These are phyloP conservation scores for Thraustotheca clavata DNA, from an alignment of 352 stramenopile species.

Conservation along the genomic window DNA sequence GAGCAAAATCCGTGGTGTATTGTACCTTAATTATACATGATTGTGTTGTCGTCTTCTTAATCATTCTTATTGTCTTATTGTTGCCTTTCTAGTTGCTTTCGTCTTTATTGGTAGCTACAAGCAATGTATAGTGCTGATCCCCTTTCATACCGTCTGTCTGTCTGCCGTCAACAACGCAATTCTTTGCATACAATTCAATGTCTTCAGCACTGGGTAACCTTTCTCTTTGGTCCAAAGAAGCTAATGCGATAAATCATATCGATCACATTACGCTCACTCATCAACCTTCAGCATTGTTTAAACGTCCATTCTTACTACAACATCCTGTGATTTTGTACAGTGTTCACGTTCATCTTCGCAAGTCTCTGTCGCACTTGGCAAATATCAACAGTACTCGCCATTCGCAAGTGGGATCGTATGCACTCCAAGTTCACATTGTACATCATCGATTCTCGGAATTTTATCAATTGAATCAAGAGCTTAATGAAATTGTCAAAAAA, in stretches of 20 bases:
- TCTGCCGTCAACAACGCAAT: too few relatives aligned
- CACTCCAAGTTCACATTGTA: not conserved
- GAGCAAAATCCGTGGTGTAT: too few relatives aligned
- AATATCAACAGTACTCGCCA: not conserved
- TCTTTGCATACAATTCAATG: not conserved
- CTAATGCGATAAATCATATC: conserved; percentile 15
- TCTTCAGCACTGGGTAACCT: not conserved
- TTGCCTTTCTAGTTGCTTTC: not conserved
- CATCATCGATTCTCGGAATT: conserved; percentile 1
- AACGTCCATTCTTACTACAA: not conserved
- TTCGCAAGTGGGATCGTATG: not conserved
- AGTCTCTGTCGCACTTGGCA: not conserved
- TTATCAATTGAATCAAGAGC: not conserved
- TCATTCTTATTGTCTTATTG: too few relatives aligned
- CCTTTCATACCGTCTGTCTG: too few relatives aligned
- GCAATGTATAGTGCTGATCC: too few relatives aligned
- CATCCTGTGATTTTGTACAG: not conserved
- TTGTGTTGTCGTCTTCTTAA: too few relatives aligned
- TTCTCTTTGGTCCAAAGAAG: conserved; percentile 14
- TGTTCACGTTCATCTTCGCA: not conserved
- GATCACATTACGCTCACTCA: conserved; percentile 2
- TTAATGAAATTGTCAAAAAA: not conserved
- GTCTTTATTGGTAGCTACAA: too few relatives aligned
- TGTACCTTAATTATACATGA: too few relatives aligned
- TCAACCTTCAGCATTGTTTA: not conserved